Base-by-base conservation (phyloP, 164 flowering plant genomes). In the Echeveria elegans region DNA sequence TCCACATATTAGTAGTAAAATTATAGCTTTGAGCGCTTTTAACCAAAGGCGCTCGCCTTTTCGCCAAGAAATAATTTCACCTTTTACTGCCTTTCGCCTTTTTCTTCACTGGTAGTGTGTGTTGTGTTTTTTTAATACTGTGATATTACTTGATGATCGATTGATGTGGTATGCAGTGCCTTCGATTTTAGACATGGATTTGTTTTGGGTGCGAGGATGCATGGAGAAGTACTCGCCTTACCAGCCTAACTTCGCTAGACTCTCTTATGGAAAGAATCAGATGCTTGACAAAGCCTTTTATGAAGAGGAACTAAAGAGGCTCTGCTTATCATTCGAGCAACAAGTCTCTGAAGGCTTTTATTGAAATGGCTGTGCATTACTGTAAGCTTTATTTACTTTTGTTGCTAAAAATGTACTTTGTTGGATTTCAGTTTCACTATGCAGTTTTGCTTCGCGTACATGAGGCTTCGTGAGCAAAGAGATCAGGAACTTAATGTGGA, bases 401-500 rank as follows among this genome's bases (percentile, higher is more conserved):
- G 16, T 11, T 4, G 3, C 5, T 34, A 43, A 34, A 34, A 34
- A 34, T 34, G 7, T 34, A 34, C 41, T 29, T 34, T 48, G 21
- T 21, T 59, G 16, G 2, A 15, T 2, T 81, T 82, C 93, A 94
- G 98, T 94, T 94, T 85, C 97, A 91, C 67, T 94, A 83, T 59
- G 97, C 73, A 2, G 97, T 94, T 34, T 94, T 94, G n/a, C 84
- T 94, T 91, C 67, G 95, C 97, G 10, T 94, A 94, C 80, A 87
- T 94, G 88, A 91, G 96, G 78, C 71, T 94, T 83, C 85, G 88
- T 80, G 99, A 94, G 82, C 99, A 94, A n/a, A 80, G 99, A 94
- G 83, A 94, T 94, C 74, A 81, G 99, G 82, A 94, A 94, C 81
- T 73, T 94, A 75, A 94, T 94, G 99, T 94, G 99, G 99, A 89